Percentiles rank a stretch among this genome's conserved stretches.
phyloP scores from a whole-genome alignment of 371 early-diverging fungal species.

The Mortierella sp. region DNA sequence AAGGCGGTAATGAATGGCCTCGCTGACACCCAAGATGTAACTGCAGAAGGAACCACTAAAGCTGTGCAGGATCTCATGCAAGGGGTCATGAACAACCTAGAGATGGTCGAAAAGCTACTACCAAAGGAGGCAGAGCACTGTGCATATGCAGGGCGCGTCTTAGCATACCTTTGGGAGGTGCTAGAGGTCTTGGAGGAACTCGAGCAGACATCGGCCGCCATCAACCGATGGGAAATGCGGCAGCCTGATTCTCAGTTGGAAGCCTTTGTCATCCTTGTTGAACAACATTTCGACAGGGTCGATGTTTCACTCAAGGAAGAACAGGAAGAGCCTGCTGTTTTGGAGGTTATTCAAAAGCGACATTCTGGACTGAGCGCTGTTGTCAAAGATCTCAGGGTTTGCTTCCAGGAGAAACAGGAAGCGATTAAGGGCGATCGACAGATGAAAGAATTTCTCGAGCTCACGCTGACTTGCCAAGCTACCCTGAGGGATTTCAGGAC shows the following conservation, averaged over 20 bases:
- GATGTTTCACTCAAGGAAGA: conserved; percentile 20
- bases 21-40: conserved; percentile 36
- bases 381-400: conserved; percentile 31
- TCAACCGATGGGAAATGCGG: conserved; percentile 49
- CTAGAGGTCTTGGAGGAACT: conserved; percentile 13
- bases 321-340: conserved; percentile 13
- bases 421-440: conserved; percentile 51
- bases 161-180: conserved; percentile 40
- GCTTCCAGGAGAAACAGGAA: conserved; percentile 38
- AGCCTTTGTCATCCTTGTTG: conserved; percentile 14
- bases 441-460: conserved; percentile 48
- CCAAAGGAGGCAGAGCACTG: conserved; percentile 51
- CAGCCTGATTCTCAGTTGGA: conserved; percentile 44
- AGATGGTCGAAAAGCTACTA: conserved; percentile 44
- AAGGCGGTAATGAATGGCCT: conserved; percentile 30
- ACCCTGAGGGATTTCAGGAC: conserved; percentile 23
- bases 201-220: conserved; percentile 23
- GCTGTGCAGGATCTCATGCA: conserved; percentile 41
- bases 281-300: not conserved
- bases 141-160: conserved; percentile 28
- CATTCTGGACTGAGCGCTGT: conserved; percentile 31
- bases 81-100: conserved; percentile 39
- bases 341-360: conserved; percentile 25
- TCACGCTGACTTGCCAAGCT: conserved; percentile 32
- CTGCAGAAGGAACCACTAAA: conserved; percentile 32